Evolutionary conservation across 495 filamentous ascomycete species (phyloP), one percentile per base, ranked within the genome.

Genomic region (Letharia columbiana): DNA sequence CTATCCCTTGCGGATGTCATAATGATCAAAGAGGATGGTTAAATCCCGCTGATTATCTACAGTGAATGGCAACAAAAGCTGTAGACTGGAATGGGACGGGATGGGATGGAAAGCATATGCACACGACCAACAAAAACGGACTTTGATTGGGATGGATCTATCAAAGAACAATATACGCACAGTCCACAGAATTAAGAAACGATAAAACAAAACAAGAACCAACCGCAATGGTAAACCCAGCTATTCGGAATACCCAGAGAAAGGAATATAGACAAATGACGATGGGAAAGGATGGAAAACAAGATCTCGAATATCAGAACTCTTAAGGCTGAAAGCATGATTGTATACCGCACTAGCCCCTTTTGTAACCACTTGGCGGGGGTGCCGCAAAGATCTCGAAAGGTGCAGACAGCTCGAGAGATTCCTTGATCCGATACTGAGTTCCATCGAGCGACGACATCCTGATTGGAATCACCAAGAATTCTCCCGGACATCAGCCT

Each of bases 321-420:
- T 31, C 33, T 28, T 37, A 57, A 57, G 33, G 33, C 33, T 57
- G 54, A 39, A 56, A n/a, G 54, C 17, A 57, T 54, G 17, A 15
- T 54, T 12, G 12, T 3, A 15, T 31, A 13, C n/a, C 13, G 12
- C 54, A n/a, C 54, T 57, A 57, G 39, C 54, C 13, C 20, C 54
- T 57, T 57, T 37, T 57, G 54, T 57, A 17, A 35, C 7, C 15
- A 7, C 17, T 13, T 37, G 54, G 33, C 54, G 31, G 52, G 49
- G 54, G 12, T 52, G 49, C 49, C 23, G 49, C 49, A 52, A 52
- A 28, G 49, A 28, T 57, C 33, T 57, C 54, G 54, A 37, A 57
- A 17, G 54, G 33, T 20, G 12, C 13, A 37, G 23, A 54, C 12
- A 31, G 23, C 23, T 54, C 12, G 13, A 54, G 50, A 33, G 28